Percentiles rank a stretch among this genome's conserved stretches.
Conservation (phyloP, 129 eudicot species). For the Lonicera japonica region DNA sequence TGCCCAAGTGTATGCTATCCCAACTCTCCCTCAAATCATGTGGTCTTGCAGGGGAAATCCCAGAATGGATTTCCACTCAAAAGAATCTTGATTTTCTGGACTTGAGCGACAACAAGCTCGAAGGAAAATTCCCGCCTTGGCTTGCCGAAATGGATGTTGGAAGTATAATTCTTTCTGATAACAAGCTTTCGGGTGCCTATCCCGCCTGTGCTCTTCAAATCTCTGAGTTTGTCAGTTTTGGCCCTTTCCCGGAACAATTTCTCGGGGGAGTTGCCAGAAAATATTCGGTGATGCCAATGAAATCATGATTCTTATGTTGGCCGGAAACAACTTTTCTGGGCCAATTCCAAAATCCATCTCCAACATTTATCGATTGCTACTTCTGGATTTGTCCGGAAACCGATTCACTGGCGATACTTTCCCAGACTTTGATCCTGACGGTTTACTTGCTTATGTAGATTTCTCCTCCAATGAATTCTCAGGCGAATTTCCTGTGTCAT, state of each 20-base stretch:
- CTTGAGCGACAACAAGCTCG: slow-evolving; percentile 35
- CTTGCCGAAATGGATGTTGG: slow-evolving; percentile 53
- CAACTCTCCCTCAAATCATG: slow-evolving; percentile 36
- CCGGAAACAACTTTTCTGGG: slow-evolving; percentile 47
- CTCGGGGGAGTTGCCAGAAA: slow-evolving; percentile 48
- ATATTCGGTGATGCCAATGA: slow-evolving; percentile 43
- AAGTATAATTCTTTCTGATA: slow-evolving; percentile 44
- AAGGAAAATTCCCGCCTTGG: slow-evolving; percentile 50
- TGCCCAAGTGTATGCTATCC: slow-evolving; percentile 42
- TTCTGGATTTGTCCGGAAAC: slow-evolving; percentile 55
- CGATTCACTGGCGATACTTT: slow-evolving; percentile 36
- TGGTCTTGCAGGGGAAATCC: slow-evolving; percentile 35
- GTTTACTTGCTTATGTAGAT: slow-evolving; percentile 46
- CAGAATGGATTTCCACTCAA: slow-evolving; percentile 46
- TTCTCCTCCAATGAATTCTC: slow-evolving; percentile 44
- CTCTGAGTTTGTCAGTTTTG: slow-evolving; percentile 36
- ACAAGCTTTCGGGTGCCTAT: slow-evolving; percentile 39
- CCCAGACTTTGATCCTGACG: slow-evolving; percentile 41
- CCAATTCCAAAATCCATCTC: slow-evolving; percentile 46
- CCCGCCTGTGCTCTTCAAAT: slow-evolving; percentile 43
- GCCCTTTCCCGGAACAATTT: slow-evolving; percentile 54
- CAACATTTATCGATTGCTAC: slow-evolving; percentile 38
- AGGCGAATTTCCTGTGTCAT: slow-evolving; percentile 38
- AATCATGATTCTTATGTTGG: slow-evolving; percentile 48
- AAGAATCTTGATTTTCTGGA: slow-evolving; percentile 37